phyloP scores from a whole-genome alignment of 495 filamentous ascomycete species.

The Podospora pseudopauciseta region DNA sequence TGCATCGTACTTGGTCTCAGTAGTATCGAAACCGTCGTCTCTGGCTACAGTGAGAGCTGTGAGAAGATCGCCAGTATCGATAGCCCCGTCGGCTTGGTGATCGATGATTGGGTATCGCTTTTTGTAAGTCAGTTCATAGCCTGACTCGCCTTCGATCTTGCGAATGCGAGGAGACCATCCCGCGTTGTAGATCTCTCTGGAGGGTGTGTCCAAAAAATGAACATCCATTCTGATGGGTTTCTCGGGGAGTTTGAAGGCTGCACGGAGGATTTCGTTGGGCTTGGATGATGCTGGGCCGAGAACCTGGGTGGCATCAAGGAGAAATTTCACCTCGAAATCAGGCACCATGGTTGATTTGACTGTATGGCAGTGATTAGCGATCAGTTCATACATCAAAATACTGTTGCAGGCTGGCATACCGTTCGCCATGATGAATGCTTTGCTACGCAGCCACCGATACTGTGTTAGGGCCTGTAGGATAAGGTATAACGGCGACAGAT shows the following conservation, averaged over 20 bases:
- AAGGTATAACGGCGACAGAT: background rate
- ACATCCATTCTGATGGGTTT: slow-evolving; percentile 21
- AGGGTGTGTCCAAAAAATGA: slow-evolving; percentile 32
- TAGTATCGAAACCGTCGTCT: slow-evolving; percentile 26
- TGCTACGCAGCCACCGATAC: background rate
- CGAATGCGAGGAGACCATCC: slow-evolving; percentile 36
- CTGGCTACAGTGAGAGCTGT: slow-evolving; percentile 25
- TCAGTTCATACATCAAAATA: background rate
- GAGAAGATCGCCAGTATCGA: slow-evolving; percentile 22
- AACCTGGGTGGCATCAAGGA: slow-evolving; percentile 26
- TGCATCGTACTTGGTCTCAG: slow-evolving; percentile 27
- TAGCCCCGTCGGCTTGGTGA: slow-evolving; percentile 6
- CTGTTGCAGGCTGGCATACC: background rate
- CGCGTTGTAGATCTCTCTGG: slow-evolving; percentile 27
- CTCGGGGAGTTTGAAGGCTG: slow-evolving; percentile 14
- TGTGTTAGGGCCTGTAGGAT: background rate
- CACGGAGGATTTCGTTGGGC: slow-evolving; percentile 27
- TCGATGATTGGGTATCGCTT: slow-evolving; percentile 23
- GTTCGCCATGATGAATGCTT: background rate
- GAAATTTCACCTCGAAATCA: slow-evolving; percentile 35
- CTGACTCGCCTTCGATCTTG: slow-evolving; percentile 27
- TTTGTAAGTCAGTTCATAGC: slow-evolving; percentile 36
- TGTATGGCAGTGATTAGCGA: background rate
- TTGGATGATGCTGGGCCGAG: slow-evolving; percentile 24
- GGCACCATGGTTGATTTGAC: slow-evolving; percentile 21